Evolutionary conservation across 2,329 filamentous ascomycete species (phyloP).

Genomic region (Ophiostoma sp.): DNA sequence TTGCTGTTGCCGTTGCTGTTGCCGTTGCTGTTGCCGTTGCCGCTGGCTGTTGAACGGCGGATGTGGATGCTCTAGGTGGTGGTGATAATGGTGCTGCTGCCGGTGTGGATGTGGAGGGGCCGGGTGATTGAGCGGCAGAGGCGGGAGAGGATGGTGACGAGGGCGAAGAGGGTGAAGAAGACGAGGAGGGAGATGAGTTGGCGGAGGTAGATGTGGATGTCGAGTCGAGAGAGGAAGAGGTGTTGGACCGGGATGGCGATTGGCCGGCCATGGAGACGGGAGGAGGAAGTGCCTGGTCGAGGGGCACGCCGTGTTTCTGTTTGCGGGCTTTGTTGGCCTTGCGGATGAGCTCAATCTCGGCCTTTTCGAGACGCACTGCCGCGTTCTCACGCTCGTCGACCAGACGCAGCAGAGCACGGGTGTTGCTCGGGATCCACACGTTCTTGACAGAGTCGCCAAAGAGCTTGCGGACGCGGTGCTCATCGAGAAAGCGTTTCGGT

Average conservation of each 20-base stretch:
- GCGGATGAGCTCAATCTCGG: slow-evolving; percentile 79
- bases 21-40: neutral
- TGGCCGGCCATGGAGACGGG: slow-evolving; percentile 26
- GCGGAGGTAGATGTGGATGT: slow-evolving; percentile 13
- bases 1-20: neutral
- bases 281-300: neutral
- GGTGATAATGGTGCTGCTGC: neutral
- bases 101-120: slow-evolving; percentile 3
- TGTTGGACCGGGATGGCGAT: neutral
- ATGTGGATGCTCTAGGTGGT: neutral
- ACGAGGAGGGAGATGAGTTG: neutral
- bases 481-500: slow-evolving; percentile 72
- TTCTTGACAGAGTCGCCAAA: slow-evolving; percentile 79
- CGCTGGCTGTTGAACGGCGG: neutral
- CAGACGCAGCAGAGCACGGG: slow-evolving; percentile 70
- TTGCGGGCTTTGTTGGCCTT: slow-evolving; percentile 64
- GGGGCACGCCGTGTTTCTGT: slow-evolving; percentile 42
- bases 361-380: slow-evolving; percentile 76
- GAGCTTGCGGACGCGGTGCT: slow-evolving; percentile 69
- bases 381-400: slow-evolving; percentile 74
- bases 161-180: slow-evolving; percentile 7
- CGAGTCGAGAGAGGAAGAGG: neutral
- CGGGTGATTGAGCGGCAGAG: neutral
- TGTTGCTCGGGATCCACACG: slow-evolving; percentile 80
- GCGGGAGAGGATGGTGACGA: slow-evolving; percentile 12